phyloP scores from a whole-genome alignment of 129 eudicot genomes.

The Deinandra increscens region DNA sequence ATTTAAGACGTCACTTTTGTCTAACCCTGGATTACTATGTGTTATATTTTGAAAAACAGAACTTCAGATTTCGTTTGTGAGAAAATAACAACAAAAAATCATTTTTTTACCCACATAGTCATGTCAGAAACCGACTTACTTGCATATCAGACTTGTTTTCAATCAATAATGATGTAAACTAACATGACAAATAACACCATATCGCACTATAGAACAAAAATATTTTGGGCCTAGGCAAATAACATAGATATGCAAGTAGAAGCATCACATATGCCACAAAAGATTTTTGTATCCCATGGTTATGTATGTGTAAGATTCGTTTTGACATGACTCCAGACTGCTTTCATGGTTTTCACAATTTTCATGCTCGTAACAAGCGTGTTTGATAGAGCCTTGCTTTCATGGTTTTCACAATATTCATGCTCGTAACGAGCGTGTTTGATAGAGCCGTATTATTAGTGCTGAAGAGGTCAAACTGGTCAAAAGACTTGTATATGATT shows the following conservation, averaged over 20 bases:
- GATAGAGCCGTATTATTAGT: neutral
- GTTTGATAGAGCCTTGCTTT: neutral
- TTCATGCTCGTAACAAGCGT: neutral
- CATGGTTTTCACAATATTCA: neutral
- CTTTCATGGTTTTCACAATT: neutral
- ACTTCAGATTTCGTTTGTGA: neutral
- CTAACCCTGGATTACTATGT: no score
- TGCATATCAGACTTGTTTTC: no score
- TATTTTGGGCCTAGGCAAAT: no score
- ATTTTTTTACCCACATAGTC: neutral
- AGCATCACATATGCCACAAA: neutral
- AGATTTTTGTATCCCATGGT: neutral
- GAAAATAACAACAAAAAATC: neutral
- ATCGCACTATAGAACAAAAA: no score
- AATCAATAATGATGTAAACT: neutral
- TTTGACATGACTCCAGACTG: neutral
- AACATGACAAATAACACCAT: neutral
- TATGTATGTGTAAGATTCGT: no score
- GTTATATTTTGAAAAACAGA: neutral
- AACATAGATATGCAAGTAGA: no score
- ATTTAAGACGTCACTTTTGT: slow-evolving; percentile 5
- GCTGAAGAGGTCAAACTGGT: neutral
- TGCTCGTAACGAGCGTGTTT: neutral
- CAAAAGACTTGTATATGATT: slow-evolving; percentile 2
- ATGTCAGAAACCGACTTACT: neutral